A percentile compares a stretch with the other conserved stretches of the same genome.
Evolutionary conservation across 2,329 filamentous ascomycete species (phyloP).

Genomic region (Talaromyces sp.): DNA sequence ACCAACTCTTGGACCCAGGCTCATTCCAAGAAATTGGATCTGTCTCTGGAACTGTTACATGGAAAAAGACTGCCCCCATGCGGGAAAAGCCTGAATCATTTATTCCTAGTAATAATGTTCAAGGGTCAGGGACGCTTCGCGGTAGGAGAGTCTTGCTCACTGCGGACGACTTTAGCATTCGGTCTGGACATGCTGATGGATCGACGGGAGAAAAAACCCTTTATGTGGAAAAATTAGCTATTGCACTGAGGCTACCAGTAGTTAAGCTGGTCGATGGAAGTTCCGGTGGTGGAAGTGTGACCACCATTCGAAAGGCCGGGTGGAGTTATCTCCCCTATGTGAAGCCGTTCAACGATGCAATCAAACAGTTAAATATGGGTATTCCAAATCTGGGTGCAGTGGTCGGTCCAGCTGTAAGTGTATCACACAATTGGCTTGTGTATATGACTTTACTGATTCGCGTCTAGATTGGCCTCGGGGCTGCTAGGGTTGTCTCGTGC

Average conservation of each 20-base stretch:
- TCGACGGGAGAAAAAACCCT: constrained; percentile 60
- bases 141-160: constrained; percentile 62
- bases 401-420: constrained; percentile 58
- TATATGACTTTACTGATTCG: not conserved
- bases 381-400: constrained; percentile 68
- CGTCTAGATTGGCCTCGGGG: constrained; percentile 60
- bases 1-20: constrained; percentile 58
- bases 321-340: constrained; percentile 65
- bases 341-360: constrained; percentile 55
- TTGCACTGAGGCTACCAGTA: constrained; percentile 61
- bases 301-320: constrained; percentile 58
- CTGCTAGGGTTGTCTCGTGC: constrained; percentile 62
- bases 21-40: constrained; percentile 64
- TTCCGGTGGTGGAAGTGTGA: constrained; percentile 65
- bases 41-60: constrained; percentile 61
- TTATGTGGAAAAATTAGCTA: constrained; percentile 64
- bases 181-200: constrained; percentile 67
- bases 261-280: constrained; percentile 67
- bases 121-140: constrained; percentile 58
- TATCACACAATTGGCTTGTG: not conserved
- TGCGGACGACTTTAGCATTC: constrained; percentile 65
- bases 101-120: constrained; percentile 64
- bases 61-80: constrained; percentile 50
- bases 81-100: constrained; percentile 52
- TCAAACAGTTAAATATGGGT: constrained; percentile 62